Percentiles rank a stretch among this genome's conserved stretches.
Conservation (phyloP, 2,329 filamentous ascomycete genomes). For the Nigrograna mackinnonii region DNA sequence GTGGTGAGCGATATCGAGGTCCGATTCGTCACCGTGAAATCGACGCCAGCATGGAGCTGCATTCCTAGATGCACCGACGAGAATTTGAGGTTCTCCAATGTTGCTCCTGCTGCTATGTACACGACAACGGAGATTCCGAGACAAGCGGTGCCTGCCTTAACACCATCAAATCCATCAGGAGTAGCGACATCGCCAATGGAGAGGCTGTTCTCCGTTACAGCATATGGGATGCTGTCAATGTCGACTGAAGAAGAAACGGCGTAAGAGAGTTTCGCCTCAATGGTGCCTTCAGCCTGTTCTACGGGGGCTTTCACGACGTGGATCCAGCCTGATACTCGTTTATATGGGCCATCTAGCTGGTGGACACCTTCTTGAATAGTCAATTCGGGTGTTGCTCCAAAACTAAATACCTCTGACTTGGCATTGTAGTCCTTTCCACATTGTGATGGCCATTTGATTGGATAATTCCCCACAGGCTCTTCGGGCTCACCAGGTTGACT, state of each 20-base stretch:
- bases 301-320: conserved; percentile 37
- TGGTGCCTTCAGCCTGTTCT: conserved; percentile 37
- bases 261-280: conserved; percentile 40
- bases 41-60: conserved; percentile 34
- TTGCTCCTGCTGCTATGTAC: conserved; percentile 37
- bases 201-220: conserved; percentile 21
- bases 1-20: conserved; percentile 37
- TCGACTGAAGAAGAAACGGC: conserved; percentile 38
- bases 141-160: conserved; percentile 30
- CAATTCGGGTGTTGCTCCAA: conserved; percentile 24
- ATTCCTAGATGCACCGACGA: conserved; percentile 42
- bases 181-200: conserved; percentile 29
- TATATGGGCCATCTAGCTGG: conserved; percentile 33
- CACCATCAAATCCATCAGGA: conserved; percentile 25
- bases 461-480: conserved; percentile 23
- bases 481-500: conserved; percentile 8
- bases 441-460: conserved; percentile 38
- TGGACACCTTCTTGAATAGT: conserved; percentile 33
- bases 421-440: conserved; percentile 38
- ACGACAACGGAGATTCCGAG: conserved; percentile 42
- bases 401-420: conserved; percentile 31
- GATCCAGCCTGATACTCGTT: conserved; percentile 42
- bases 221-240: conserved; percentile 32
- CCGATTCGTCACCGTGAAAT: conserved; percentile 34
- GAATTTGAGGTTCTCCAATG: conserved; percentile 38